phyloP scores from a whole-genome alignment of 2,329 filamentous ascomycete species.

The Neofusicoccum umdonicola region DNA sequence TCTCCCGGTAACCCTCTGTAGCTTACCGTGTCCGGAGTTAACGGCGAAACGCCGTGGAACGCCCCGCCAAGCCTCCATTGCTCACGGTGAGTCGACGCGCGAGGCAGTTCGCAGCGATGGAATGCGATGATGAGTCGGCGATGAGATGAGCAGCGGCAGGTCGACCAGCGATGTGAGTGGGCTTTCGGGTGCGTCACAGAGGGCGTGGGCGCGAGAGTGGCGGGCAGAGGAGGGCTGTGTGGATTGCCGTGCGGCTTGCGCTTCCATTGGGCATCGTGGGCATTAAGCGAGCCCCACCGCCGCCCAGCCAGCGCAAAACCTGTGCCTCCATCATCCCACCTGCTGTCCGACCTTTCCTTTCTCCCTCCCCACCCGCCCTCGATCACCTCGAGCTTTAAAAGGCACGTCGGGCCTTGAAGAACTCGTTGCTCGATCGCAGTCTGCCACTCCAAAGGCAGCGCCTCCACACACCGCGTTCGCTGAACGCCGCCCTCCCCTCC shows the following conservation, averaged over 20 bases:
- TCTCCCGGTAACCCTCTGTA: background rate
- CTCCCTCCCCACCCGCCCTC: conserved; percentile 6
- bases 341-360: conserved; percentile 12
- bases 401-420: conserved; percentile 15
- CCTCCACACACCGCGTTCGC: conserved; percentile 2
- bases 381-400: conserved; percentile 17
- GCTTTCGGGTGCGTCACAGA: background rate
- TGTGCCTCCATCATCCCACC: conserved; percentile 18
- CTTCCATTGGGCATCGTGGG: conserved; percentile 6
- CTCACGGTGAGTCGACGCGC: background rate
- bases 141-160: background rate
- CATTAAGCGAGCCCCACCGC: conserved; percentile 16
- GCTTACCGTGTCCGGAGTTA: conserved; percentile 7
- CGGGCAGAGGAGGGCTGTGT: background rate
- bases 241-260: background rate
- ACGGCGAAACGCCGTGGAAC: background rate
- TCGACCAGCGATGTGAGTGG: background rate
- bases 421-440: conserved; percentile 12
- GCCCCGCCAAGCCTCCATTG: background rate
- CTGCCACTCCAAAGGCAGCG: background rate
- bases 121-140: background rate
- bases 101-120: background rate
- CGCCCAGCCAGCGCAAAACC: conserved; percentile 18
- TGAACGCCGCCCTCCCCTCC: conserved; percentile 9
- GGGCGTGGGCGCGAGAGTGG: background rate